Base-by-base conservation (phyloP, 768 basidiomycete genomes). In the Tephrocybe sp. region DNA sequence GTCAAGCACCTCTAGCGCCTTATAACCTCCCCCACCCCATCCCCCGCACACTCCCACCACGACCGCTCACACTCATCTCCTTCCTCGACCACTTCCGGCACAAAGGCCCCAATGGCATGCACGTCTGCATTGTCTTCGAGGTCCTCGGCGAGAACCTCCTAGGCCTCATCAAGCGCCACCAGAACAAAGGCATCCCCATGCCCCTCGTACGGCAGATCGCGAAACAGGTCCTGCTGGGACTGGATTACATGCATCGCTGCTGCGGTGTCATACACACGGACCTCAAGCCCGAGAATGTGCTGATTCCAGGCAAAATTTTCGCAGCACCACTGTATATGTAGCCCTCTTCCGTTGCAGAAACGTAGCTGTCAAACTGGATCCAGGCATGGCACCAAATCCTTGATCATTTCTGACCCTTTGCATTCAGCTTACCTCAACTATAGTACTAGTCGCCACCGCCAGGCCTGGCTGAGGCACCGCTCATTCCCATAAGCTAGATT, bases 91-190 rank as follows among this genome's bases (percentile, higher is more conserved):
- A 98, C 66, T 99, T 99, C 69, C 82, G 87, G 22, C 97, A 98
- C 71, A 89, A 89, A 53, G 97, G 97, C 1, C 94, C 94, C 9
- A 97, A 99, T 66, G 97, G 97, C 30, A 87, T 82, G 13, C 97
- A 99, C 69, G 90, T 99, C 58, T 98, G 97, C 78, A 98, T 99
- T 96, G 94, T 97, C 12, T 98, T 98, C 62, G 97, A 99, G 68
- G 97, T 98, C 21, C 81, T 99, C 8, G 97, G 96, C 53, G 96
- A 99, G 71, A 98, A 96, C 65, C 76, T 99, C 2, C 82, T 98
- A 2, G 94, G 89, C 4, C 81, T 99, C 60, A 97, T 98, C 79
- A 98, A 97, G 70, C 83, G 96, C 9, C 93, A 98, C 73, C 95
- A 98, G 75, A 94, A 93, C 73, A 94, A 96, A 60, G 96, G 96